Evolutionary conservation across 139 green algal genomes (phyloP), one percentile per base, ranked within the genome.

Genomic region (Chlorella ohadii): DNA sequence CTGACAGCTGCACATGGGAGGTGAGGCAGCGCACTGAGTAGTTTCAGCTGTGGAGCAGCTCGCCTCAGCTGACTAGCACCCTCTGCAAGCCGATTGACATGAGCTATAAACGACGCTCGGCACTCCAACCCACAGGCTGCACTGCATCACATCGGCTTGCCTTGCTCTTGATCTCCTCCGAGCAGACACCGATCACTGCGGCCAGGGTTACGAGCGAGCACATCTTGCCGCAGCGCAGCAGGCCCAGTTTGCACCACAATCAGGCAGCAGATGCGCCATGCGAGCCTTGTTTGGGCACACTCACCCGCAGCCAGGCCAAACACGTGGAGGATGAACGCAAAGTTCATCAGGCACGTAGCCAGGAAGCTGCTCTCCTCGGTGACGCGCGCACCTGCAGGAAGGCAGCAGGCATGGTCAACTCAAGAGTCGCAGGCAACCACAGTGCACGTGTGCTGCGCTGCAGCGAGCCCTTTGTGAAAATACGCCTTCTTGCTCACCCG

Each of bases 91-190:
- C n/a, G n/a, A n/a, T n/a, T n/a, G n/a, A n/a, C n/a, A n/a, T n/a
- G n/a, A n/a, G n/a, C n/a, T n/a, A n/a, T n/a, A n/a, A n/a, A n/a
- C n/a, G n/a, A n/a, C n/a, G n/a, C n/a, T n/a, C n/a, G n/a, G n/a
- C n/a, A n/a, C n/a, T n/a, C n/a, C n/a, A n/a, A n/a, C n/a, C n/a
- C n/a, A n/a, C n/a, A n/a, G n/a, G n/a, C n/a, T n/a, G n/a, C n/a
- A n/a, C n/a, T n/a, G n/a, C n/a, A n/a, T n/a, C n/a, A n/a, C n/a
- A n/a, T 12, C n/a, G 28, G 12, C 74, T 41, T 63, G 71, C 76
- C 82, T 76, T 72, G 36, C 38, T 61, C 61, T 89, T 87, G 64
- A 87, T 87, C 36, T 87, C 83, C 65, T 87, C 83, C 13, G 47
- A 73, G 7, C 83, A 59, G 7, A 87, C 67, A 87, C 83, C 79